Conservation (phyloP, 192 early-diverging fungal genomes). For the Coemansia reversa region DNA sequence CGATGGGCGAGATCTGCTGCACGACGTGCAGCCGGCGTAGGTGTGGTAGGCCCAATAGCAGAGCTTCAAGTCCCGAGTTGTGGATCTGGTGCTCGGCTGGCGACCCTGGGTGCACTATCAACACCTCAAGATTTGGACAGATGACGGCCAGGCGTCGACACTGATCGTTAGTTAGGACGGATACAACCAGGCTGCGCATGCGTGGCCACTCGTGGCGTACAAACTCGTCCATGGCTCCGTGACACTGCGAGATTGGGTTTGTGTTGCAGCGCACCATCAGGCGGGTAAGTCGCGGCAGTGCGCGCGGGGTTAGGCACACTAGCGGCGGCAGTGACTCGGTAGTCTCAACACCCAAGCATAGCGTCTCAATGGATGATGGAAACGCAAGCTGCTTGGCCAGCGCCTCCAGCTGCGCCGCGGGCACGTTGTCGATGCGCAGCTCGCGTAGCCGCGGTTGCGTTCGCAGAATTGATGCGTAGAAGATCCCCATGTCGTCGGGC, state of each 20-base stretch:
- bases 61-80: conserved; percentile 48
- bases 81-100: conserved; percentile 53
- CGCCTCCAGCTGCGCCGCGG: conserved; percentile 35
- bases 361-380: conserved; percentile 49
- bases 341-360: conserved; percentile 51
- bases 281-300: conserved; percentile 41
- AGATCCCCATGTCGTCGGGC: conserved; percentile 54
- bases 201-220: conserved; percentile 45
- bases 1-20: conserved; percentile 54
- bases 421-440: conserved; percentile 52
- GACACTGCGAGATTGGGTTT: conserved; percentile 43
- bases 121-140: conserved; percentile 47
- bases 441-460: conserved; percentile 46
- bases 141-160: conserved; percentile 27
- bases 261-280: conserved; percentile 55
- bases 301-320: conserved; percentile 42
- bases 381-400: conserved; percentile 50
- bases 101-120: conserved; percentile 53
- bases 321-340: conserved; percentile 47
- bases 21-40: conserved; percentile 46
- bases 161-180: conserved; percentile 52
- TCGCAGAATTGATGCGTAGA: conserved; percentile 51
- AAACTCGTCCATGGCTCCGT: conserved; percentile 47
- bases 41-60: conserved; percentile 36
- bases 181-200: conserved; percentile 47